Evolutionary conservation across 345 rosid species (phyloP), one percentile per base, ranked within the genome.

Genomic region (Eucalyptus curtisii): DNA sequence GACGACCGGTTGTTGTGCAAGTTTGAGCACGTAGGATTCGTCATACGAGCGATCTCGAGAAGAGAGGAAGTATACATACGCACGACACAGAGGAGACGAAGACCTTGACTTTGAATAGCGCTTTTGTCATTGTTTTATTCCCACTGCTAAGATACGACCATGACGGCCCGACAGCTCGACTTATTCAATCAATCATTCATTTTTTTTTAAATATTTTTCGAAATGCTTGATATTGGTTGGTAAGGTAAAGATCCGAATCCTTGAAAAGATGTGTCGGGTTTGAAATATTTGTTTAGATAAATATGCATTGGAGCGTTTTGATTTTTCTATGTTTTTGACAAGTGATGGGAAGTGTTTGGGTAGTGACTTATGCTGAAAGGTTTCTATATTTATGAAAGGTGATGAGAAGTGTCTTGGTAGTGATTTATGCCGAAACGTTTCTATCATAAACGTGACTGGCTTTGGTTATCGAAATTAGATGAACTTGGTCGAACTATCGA

Each of bases 361-460:
- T 55, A 22, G 13, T 55, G 30, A 24, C 24, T 55, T 55, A 55
- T 24, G 1, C 6, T 0, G 0, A 55, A 55, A 55, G 30, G 1
- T 55, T 55, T 55, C 0, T 52, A 55, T 55, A 10, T 24, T 55
- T 0, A 19, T 3, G 6, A 10, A 0, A 55, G 2, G 6, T 4
- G 13, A 55, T 24, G 13, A 25, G 3, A 24, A 25, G 3, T 24
- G 27, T 55, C 30, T 24, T 0, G 13, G 1, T 24, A 22, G 30
- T 55, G 6, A 24, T 55, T 10, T 55, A 24, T 10, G 3, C 3
- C 6, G 13, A 55, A 55, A 55, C 0, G 3, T 20, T 52, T 52
- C 25, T 52, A 52, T 52, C 57, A 19, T 52, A 52, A 52, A 52
- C 2, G 13, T 55, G 61, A 24, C 6, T 55, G 2, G 30, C 13